Base-by-base conservation (phyloP, 2,329 filamentous ascomycete species). In the Fusarium phyllophilum region DNA sequence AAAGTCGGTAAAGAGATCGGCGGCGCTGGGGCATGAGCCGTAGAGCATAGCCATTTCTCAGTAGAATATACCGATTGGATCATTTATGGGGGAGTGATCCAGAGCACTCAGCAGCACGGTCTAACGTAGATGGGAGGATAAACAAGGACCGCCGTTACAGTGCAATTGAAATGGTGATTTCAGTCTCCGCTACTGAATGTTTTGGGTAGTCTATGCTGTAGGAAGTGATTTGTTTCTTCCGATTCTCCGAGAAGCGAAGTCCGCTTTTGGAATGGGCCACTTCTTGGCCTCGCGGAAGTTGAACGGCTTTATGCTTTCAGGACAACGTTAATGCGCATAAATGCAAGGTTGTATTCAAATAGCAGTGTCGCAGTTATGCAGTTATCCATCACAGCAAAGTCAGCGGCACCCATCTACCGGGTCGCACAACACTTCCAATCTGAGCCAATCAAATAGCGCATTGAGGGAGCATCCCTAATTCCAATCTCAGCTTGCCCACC, bases 401-500 rank as follows among this genome's bases (percentile, higher is more conserved):
- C 18, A 54, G 51, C 54, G 62, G 61, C 66, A 73, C 45, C 56
- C 42, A 60, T 70, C 52, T 73, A 73, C 34, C 62, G 55, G 60
- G 58, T 68, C 41, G 34, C 46, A 49, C 42, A 41, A 34, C 33
- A 36, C 26, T 31, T 55, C 20, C 5, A n/a, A 38, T 24, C 36
- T 58, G 18, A 26, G 9, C 56, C 66, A 74, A 74, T 72, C 51
- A 72, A 38, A 55, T 24, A 64, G 49, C 49, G 60, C 59, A 73
- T 74, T 62, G 57, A 70, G 33, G 51, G 22, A 36, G 18, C n/a
- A 38, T 60, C 71, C 65, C 54, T 59, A 62, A 62, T 71, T 38
- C 52, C 63, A 73, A 73, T 70, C 31, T 73, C 59, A 62, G 33
- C 45, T 46, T 68, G 55, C 56, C 63, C 56, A 68, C 64, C 72